Conservation (phyloP, 768 basidiomycete species). For the Collybiopsis confluens region DNA sequence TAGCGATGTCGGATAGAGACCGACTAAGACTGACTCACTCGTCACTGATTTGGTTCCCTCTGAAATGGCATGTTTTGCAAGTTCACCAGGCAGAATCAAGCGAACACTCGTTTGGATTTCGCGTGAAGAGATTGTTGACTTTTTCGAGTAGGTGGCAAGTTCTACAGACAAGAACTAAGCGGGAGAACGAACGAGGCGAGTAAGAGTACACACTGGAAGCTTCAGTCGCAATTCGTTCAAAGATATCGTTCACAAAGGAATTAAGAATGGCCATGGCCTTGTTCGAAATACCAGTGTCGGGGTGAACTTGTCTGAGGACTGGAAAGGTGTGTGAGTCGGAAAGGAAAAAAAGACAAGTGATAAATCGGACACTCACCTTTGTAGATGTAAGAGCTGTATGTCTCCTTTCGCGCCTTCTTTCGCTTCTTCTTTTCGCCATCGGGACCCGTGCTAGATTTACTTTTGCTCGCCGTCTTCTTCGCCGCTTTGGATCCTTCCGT, state of each 20-base stretch:
- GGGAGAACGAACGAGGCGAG: neutral
- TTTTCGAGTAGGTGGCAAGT: constrained; percentile 84
- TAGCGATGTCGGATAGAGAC: neutral
- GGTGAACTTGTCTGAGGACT: constrained; percentile 91
- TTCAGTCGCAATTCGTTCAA: constrained; percentile 74
- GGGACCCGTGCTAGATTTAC: constrained; percentile 34
- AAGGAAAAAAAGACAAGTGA: neutral
- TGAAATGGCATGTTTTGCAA: constrained; percentile 85
- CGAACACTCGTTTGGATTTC: constrained; percentile 86
- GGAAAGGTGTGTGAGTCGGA: no score
- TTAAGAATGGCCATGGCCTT: constrained; percentile 83
- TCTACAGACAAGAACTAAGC: no score
- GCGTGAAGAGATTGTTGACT: constrained; percentile 87
- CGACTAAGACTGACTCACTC: constrained; percentile 31
- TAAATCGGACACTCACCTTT: constrained; percentile 50
- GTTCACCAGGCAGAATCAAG: constrained; percentile 79
- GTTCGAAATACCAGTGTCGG: constrained; percentile 91
- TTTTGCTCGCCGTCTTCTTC: constrained; percentile 60
- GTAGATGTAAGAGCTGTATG: constrained; percentile 84
- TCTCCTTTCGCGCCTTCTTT: constrained; percentile 77
- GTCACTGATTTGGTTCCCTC: constrained; percentile 77
- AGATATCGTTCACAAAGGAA: constrained; percentile 84
- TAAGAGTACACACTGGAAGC: constrained; percentile 52
- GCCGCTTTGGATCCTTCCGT: constrained; percentile 44
- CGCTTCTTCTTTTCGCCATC: constrained; percentile 78